Conservation (phyloP, 805 yeast genomes). For the Naumovozyma dairenensis region DNA sequence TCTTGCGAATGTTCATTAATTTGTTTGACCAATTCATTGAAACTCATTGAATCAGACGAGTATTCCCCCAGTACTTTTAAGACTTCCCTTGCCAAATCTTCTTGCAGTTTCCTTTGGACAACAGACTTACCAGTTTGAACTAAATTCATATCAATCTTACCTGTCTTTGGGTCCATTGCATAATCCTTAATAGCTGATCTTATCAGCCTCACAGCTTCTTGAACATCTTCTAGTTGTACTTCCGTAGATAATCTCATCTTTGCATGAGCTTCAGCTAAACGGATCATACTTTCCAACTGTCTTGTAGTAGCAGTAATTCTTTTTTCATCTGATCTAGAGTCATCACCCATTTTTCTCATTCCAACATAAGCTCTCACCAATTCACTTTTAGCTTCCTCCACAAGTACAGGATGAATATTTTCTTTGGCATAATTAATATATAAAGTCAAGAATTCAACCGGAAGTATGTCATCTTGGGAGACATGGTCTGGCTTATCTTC, state of each 20-base stretch:
- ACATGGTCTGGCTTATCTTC: slow-evolving; percentile 78
- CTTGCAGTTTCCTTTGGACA: slow-evolving; percentile 69
- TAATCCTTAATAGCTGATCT: slow-evolving; percentile 92
- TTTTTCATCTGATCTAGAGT: slow-evolving; percentile 71
- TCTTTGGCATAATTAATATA: slow-evolving; percentile 95
- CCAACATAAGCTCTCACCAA: slow-evolving; percentile 82
- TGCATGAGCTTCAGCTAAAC: slow-evolving; percentile 94
- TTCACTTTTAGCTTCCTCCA: slow-evolving; percentile 72
- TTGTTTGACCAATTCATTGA: slow-evolving; percentile 46
- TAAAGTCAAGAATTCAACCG: slow-evolving; percentile 76
- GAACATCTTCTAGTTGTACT: slow-evolving; percentile 75
- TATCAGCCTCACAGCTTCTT: slow-evolving; percentile 87
- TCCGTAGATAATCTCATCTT: slow-evolving; percentile 72
- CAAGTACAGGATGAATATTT: slow-evolving; percentile 66
- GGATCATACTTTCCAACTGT: slow-evolving; percentile 91
- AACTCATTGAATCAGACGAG: slow-evolving; percentile 41
- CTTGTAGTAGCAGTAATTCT: slow-evolving; percentile 97
- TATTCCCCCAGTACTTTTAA: slow-evolving; percentile 43
- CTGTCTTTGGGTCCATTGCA: slow-evolving; percentile 96
- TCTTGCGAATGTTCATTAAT: slow-evolving; percentile 52
- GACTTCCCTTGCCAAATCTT: slow-evolving; percentile 59
- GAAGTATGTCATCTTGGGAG: slow-evolving; percentile 56
- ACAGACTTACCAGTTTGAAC: slow-evolving; percentile 93
- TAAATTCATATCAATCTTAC: slow-evolving; percentile 93
- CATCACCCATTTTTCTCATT: slow-evolving; percentile 92